These are phyloP conservation scores for Zoysia matrella DNA, from an alignment of 202 grass and related monocot genomes.

Conservation along the genomic window DNA sequence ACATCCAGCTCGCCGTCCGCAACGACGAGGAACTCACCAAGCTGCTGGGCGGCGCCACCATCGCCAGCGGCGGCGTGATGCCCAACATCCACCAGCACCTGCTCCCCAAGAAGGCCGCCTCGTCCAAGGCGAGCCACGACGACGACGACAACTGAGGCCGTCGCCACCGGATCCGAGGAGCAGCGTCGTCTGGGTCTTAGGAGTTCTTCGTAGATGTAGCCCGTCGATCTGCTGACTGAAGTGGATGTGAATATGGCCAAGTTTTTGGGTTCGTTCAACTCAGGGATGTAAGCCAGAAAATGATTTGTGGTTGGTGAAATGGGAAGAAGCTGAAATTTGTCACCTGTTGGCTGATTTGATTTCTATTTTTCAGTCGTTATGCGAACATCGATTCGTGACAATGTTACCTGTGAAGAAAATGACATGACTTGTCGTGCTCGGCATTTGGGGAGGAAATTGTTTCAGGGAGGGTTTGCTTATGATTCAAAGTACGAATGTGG, in stretches of 20 bases:
- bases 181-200: too few relatives aligned
- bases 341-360: too few relatives aligned
- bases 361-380: too few relatives aligned
- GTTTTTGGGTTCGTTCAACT: neutral
- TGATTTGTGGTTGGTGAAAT: neutral
- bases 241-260: neutral
- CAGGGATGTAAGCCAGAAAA: slow-evolving; percentile 10
- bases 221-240: too few relatives aligned
- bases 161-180: too few relatives aligned
- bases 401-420: too few relatives aligned
- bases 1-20: slow-evolving; percentile 10
- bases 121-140: slow-evolving; percentile 60
- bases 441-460: too few relatives aligned
- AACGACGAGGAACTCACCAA: slow-evolving; percentile 78
- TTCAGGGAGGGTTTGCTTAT: too few relatives aligned
- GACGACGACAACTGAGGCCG: slow-evolving; percentile 53
- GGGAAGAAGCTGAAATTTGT: neutral
- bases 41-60: slow-evolving; percentile 57
- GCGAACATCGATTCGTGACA: too few relatives aligned
- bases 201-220: too few relatives aligned
- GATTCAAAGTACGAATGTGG: too few relatives aligned
- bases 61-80: slow-evolving; percentile 72
- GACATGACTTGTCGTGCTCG: too few relatives aligned
- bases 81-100: slow-evolving; percentile 87
- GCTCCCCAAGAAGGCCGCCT: slow-evolving; percentile 68